These are phyloP conservation scores for Potentilla sterilis DNA, from an alignment of 306 rosid species.

Conservation along the genomic window DNA sequence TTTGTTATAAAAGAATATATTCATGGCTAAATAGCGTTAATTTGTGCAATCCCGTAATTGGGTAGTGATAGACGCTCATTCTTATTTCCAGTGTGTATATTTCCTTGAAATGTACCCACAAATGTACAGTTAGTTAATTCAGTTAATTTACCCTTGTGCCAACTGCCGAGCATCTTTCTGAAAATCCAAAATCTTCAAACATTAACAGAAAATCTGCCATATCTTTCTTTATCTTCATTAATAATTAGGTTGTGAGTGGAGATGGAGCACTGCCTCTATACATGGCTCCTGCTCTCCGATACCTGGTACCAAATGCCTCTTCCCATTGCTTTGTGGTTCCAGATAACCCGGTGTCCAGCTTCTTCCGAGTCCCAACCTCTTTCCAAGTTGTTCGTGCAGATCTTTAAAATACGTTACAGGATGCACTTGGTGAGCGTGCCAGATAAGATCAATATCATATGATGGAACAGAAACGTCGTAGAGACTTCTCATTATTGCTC, in stretches of 20 bases:
- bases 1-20: slow-evolving; percentile 17
- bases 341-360: slow-evolving; percentile 88
- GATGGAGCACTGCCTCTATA: slow-evolving; percentile 73
- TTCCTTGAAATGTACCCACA: neutral
- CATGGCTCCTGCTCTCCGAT: slow-evolving; percentile 97
- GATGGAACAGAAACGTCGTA: slow-evolving; percentile 83
- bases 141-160: neutral
- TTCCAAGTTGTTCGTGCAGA: slow-evolving; percentile 65
- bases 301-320: slow-evolving; percentile 77
- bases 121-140: slow-evolving; percentile 1
- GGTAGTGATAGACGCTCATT: slow-evolving; percentile 17
- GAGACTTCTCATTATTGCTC: slow-evolving; percentile 69
- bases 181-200: neutral
- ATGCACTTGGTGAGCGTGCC: slow-evolving; percentile 90
- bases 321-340: slow-evolving; percentile 93
- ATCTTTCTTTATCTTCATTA: no score
- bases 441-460: slow-evolving; percentile 85
- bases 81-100: neutral
- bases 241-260: slow-evolving; percentile 40
- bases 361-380: slow-evolving; percentile 88
- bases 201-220: no score
- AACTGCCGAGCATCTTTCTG: neutral
- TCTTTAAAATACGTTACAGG: slow-evolving; percentile 75
- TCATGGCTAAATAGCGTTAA: slow-evolving; percentile 8
- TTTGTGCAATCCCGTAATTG: slow-evolving; percentile 20